Percentiles rank a stretch among this genome's conserved stretches.
Evolutionary conservation across 768 basidiomycete genomes (phyloP).

Genomic region (Lactifluus echinatus): DNA sequence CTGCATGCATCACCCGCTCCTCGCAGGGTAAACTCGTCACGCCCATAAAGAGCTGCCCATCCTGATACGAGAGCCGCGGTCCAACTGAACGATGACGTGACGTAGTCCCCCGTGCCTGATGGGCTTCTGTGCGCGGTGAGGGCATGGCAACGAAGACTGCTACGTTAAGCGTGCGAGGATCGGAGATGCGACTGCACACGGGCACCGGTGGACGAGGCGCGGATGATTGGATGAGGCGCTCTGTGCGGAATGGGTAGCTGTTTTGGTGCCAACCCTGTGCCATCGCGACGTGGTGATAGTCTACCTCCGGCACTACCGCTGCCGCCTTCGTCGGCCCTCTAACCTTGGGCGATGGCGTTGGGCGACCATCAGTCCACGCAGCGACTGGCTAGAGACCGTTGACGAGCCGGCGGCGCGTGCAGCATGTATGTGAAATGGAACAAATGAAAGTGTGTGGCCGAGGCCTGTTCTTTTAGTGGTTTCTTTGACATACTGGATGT

Average conservation of each 20-base stretch:
- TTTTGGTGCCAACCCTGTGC: slow-evolving; percentile 2
- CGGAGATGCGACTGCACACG: not conserved
- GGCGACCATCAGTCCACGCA: slow-evolving; percentile 4
- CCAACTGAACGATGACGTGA: not conserved
- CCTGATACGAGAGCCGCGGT: not conserved
- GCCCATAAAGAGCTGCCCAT: slow-evolving; percentile 8
- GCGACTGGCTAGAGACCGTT: slow-evolving; percentile 7
- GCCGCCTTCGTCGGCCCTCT: no score
- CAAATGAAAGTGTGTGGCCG: no score
- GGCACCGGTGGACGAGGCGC: not conserved
- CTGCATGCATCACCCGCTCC: not conserved
- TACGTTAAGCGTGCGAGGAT: slow-evolving; percentile 4
- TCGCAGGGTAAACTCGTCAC: not conserved
- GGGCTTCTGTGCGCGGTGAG: not conserved
- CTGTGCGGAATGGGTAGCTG: not conserved
- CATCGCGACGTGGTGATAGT: not conserved
- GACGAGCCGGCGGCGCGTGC: no score
- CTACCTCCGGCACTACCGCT: not conserved
- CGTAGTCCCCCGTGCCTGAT: not conserved
- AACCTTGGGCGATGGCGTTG: not conserved
- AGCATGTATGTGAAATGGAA: no score
- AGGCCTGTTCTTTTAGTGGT: not conserved
- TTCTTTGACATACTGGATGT: no score
- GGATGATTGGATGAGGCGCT: not conserved
- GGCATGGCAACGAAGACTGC: slow-evolving; percentile 19